These are phyloP conservation scores for Melanomma pulvis-pyrius DNA, from an alignment of 495 filamentous ascomycete genomes.

Conservation along the genomic window DNA sequence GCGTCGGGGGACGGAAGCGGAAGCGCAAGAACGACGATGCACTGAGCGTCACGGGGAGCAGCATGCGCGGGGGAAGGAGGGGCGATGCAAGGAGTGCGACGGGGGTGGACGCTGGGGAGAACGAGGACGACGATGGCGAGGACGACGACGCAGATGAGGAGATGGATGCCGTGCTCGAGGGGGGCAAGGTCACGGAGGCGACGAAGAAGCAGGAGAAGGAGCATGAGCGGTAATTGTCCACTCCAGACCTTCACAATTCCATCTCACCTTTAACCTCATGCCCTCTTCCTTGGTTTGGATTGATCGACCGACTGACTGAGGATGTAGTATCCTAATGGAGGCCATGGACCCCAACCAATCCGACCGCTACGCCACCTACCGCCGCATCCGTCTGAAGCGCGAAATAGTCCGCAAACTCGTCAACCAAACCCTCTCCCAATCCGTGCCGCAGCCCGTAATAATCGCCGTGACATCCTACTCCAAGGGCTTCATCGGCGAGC, in stretches of 20 bases:
- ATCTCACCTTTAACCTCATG: not conserved
- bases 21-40: slow-evolving; percentile 55
- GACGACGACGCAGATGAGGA: slow-evolving; percentile 69
- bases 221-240: slow-evolving; percentile 46
- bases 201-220: slow-evolving; percentile 70
- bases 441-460: slow-evolving; percentile 75
- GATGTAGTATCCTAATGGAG: slow-evolving; percentile 64
- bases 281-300: no score
- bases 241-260: not conserved
- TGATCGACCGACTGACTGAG: no score
- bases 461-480: slow-evolving; percentile 78
- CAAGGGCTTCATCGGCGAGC: slow-evolving; percentile 81
- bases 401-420: slow-evolving; percentile 51
- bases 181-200: slow-evolving; percentile 65
- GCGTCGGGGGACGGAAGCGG: slow-evolving; percentile 54
- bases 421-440: slow-evolving; percentile 87
- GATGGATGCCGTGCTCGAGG: slow-evolving; percentile 57
- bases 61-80: slow-evolving; percentile 52
- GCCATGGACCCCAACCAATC: slow-evolving; percentile 70
- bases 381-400: slow-evolving; percentile 64
- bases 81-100: slow-evolving; percentile 45
- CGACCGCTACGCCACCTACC: slow-evolving; percentile 72
- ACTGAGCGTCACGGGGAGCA: slow-evolving; percentile 43
- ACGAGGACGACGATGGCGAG: slow-evolving; percentile 63
- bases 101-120: slow-evolving; percentile 46